A percentile compares a stretch with the other conserved stretches of the same genome.
Conservation (phyloP, 176 grass and related monocot genomes). For the Hordeum marinum region DNA sequence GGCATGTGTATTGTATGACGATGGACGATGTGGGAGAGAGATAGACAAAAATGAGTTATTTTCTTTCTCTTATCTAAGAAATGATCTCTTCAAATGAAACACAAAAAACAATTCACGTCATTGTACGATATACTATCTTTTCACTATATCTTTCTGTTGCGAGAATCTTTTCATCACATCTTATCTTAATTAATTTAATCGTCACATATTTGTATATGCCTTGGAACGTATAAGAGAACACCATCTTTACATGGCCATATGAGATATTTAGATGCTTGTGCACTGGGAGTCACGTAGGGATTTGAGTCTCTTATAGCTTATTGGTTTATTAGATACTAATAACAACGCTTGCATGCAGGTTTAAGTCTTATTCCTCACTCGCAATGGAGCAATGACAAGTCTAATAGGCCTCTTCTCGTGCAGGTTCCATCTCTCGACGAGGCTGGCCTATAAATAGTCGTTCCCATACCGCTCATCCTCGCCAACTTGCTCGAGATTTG, state of each 20-base stretch:
- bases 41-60: neutral
- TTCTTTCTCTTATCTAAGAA: neutral
- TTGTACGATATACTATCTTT: too few relatives aligned
- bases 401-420: neutral
- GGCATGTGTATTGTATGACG: neutral
- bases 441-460: slow-evolving; percentile 47
- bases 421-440: slow-evolving; percentile 17
- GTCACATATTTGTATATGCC: too few relatives aligned
- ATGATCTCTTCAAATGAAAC: neutral
- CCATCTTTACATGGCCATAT: neutral
- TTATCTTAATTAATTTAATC: too few relatives aligned
- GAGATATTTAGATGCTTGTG: neutral
- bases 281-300: neutral
- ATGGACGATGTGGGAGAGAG: neutral
- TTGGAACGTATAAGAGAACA: neutral
- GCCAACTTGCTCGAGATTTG: slow-evolving; percentile 31
- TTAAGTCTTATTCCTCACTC: neutral
- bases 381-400: neutral
- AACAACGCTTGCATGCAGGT: neutral
- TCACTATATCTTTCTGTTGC: too few relatives aligned
- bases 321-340: neutral
- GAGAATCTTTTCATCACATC: too few relatives aligned
- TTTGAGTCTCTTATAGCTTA: neutral
- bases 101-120: neutral
- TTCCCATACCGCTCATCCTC: neutral